Evolutionary conservation across 169 alveolate genomes (phyloP).

Genomic region (Eimeria falciformis): DNA sequence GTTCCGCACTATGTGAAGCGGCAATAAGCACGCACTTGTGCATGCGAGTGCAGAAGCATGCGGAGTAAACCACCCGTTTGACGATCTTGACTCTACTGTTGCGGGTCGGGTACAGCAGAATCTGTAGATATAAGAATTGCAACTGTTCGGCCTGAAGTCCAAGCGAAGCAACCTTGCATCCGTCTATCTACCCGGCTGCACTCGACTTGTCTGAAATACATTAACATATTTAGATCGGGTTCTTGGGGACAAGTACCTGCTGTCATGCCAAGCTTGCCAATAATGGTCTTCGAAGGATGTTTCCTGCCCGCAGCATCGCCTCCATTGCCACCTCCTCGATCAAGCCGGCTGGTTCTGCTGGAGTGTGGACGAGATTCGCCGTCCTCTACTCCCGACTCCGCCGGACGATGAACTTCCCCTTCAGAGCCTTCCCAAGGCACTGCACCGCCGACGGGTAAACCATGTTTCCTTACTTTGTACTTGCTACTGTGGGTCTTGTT

Average conservation of each 20-base stretch:
- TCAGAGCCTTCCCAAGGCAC: not conserved
- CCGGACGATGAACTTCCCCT: not conserved
- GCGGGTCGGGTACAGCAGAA: no score
- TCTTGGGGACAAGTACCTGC: conserved; percentile 21
- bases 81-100: no score
- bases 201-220: not conserved
- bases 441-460: not conserved
- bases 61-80: no score
- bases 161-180: not conserved
- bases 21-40: no score
- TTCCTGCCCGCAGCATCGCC: not conserved
- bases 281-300: conserved; percentile 14
- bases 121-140: no score
- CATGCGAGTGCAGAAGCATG: no score
- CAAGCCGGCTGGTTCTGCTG: not conserved
- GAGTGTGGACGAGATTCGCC: not conserved
- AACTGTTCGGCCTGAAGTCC: no score
- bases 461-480: conserved; percentile 39
- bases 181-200: not conserved
- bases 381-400: not conserved
- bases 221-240: not conserved
- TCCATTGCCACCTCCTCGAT: not conserved
- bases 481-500: not conserved
- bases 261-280: conserved; percentile 39
- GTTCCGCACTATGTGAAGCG: no score